Conservation (phyloP, 225 moss, liverwort and hornwort species). For the Sphagnum tenellum region DNA sequence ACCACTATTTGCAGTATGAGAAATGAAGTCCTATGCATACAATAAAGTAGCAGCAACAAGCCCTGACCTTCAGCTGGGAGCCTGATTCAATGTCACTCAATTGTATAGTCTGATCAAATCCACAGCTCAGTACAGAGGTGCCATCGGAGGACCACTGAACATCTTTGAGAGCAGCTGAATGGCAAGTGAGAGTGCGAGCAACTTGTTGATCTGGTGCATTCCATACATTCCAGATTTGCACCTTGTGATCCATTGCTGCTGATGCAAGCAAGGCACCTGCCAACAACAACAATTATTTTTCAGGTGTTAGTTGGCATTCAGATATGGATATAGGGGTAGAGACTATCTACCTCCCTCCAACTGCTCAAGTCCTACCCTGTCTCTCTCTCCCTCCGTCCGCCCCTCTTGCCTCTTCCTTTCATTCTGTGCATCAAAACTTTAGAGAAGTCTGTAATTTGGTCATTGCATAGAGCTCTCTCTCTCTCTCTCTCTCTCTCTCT, state of each 20-base stretch:
- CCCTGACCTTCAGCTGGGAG: slow-evolving; percentile 62
- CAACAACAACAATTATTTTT: neutral
- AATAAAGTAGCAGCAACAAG: slow-evolving; percentile 27
- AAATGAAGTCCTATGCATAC: slow-evolving; percentile 3
- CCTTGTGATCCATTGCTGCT: slow-evolving; percentile 70
- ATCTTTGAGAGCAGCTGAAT: slow-evolving; percentile 76
- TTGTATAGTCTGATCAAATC: slow-evolving; percentile 69
- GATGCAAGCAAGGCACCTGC: slow-evolving; percentile 84
- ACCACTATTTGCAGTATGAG: neutral
- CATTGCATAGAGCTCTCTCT: no score
- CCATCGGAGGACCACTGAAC: slow-evolving; percentile 82
- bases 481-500: no score
- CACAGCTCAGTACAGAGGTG: slow-evolving; percentile 62
- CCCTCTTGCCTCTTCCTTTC: no score
- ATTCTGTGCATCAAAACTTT: no score
- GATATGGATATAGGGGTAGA: neutral
- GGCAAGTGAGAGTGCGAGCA: slow-evolving; percentile 53
- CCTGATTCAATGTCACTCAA: slow-evolving; percentile 76
- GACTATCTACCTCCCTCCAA: no score
- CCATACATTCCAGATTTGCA: slow-evolving; percentile 82
- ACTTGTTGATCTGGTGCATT: slow-evolving; percentile 51
- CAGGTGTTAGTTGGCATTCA: neutral
- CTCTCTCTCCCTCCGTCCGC: no score
- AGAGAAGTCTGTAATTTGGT: no score
- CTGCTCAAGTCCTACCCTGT: no score